A percentile compares a stretch with the other conserved stretches of the same genome.
Evolutionary conservation across 2,329 filamentous ascomycete species (phyloP).

Genomic region (Colletotrichum navitas): DNA sequence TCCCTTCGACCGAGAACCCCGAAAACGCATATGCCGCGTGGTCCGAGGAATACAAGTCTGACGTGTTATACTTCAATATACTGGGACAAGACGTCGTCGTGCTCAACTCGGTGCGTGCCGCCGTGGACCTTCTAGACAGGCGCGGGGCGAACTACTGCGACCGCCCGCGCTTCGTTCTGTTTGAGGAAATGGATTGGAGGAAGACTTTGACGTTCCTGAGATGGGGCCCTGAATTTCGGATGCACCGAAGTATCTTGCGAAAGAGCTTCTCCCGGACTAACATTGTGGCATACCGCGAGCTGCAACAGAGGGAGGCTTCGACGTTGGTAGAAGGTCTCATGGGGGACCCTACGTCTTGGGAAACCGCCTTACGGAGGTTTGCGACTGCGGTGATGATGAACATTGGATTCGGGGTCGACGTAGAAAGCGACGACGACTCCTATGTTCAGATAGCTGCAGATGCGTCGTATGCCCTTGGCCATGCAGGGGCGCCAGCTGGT

Average conservation of each 20-base stretch:
- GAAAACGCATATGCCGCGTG: slow-evolving; percentile 50
- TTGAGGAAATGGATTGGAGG: slow-evolving; percentile 60
- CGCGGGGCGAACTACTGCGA: slow-evolving; percentile 59
- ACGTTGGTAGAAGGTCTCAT: slow-evolving; percentile 50
- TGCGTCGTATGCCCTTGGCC: slow-evolving; percentile 50
- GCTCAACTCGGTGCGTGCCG: slow-evolving; percentile 58
- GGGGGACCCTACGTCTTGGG: slow-evolving; percentile 52
- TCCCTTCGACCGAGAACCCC: slow-evolving; percentile 54
- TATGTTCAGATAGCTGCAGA: slow-evolving; percentile 45
- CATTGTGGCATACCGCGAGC: slow-evolving; percentile 49
- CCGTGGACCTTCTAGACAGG: slow-evolving; percentile 59
- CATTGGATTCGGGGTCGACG: slow-evolving; percentile 58
- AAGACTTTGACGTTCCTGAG: slow-evolving; percentile 59
- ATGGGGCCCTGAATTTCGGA: slow-evolving; percentile 56
- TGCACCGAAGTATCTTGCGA: slow-evolving; percentile 59
- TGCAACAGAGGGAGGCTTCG: slow-evolving; percentile 44
- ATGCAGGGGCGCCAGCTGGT: slow-evolving; percentile 49
- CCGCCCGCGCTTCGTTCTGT: slow-evolving; percentile 58
- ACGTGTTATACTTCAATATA: slow-evolving; percentile 48
- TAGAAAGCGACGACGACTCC: slow-evolving; percentile 54
- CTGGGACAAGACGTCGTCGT: slow-evolving; percentile 54
- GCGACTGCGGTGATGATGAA: slow-evolving; percentile 57
- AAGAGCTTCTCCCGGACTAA: slow-evolving; percentile 55
- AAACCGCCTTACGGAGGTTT: slow-evolving; percentile 53
- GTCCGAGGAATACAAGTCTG: slow-evolving; percentile 64